These are phyloP conservation scores for Aspergillus ochraceoroseus DNA, from an alignment of 2,329 filamentous ascomycete species.

Conservation along the genomic window DNA sequence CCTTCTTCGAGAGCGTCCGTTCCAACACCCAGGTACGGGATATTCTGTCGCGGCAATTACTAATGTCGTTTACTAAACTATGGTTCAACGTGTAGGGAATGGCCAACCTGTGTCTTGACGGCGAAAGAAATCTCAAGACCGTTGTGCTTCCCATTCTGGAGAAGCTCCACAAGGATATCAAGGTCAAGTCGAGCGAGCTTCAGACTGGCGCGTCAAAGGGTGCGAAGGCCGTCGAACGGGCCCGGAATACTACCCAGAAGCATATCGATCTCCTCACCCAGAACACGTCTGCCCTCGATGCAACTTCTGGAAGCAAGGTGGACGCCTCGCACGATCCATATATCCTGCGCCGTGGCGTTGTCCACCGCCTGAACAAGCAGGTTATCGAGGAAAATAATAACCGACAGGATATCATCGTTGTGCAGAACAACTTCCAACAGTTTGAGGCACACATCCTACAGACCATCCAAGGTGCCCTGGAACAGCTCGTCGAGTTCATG, in stretches of 20 bases:
- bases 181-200: slow-evolving; percentile 90
- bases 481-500: slow-evolving; percentile 75
- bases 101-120: slow-evolving; percentile 83
- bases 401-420: slow-evolving; percentile 78
- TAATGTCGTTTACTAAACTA: no score
- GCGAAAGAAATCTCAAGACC: slow-evolving; percentile 82
- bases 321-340: slow-evolving; percentile 78
- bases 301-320: slow-evolving; percentile 62
- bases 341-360: slow-evolving; percentile 72
- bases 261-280: slow-evolving; percentile 91
- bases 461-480: slow-evolving; percentile 75
- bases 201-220: slow-evolving; percentile 73
- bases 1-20: slow-evolving; percentile 90
- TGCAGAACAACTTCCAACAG: slow-evolving; percentile 82
- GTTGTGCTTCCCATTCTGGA: slow-evolving; percentile 83
- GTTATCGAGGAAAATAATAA: slow-evolving; percentile 95
- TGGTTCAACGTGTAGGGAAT: slow-evolving; percentile 62
- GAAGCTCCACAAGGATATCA: slow-evolving; percentile 90
- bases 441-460: slow-evolving; percentile 85
- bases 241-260: slow-evolving; percentile 80
- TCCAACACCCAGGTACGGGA: slow-evolving; percentile 69
- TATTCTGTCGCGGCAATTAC: background rate
- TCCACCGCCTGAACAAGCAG: slow-evolving; percentile 83
- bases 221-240: slow-evolving; percentile 87
- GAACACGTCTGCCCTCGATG: slow-evolving; percentile 74